phyloP scores from a whole-genome alignment of 768 basidiomycete genomes.

The Peribolospora kevripleyi region DNA sequence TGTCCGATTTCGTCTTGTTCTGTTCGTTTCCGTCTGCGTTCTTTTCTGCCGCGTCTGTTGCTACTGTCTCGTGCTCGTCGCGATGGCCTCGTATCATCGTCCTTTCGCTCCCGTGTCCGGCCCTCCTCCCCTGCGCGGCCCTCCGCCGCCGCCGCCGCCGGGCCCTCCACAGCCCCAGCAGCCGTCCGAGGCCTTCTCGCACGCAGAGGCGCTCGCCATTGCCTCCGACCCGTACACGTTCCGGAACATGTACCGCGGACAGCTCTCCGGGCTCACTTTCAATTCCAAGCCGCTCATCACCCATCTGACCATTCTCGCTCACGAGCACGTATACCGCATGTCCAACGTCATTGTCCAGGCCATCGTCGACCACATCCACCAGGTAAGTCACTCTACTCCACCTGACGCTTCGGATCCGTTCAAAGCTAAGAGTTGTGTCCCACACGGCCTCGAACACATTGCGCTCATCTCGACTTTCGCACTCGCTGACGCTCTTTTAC shows the following conservation, averaged over 20 bases:
- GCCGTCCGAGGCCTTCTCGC: neutral
- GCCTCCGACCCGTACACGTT: constrained; percentile 38
- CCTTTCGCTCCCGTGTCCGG: too few relatives aligned
- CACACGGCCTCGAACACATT: neutral
- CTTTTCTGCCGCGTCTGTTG: too few relatives aligned
- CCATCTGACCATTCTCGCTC: constrained; percentile 69
- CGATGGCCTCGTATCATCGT: neutral
- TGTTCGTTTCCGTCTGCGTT: too few relatives aligned
- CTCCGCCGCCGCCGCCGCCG: constrained; percentile 7
- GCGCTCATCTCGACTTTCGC: neutral
- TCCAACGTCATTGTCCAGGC: constrained; percentile 57
- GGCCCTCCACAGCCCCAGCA: constrained; percentile 7
- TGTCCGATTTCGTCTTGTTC: too few relatives aligned
- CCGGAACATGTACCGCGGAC: constrained; percentile 48
- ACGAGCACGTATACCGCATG: constrained; percentile 47
- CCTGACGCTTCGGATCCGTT: too few relatives aligned
- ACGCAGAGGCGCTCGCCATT: constrained; percentile 5
- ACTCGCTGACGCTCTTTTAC: neutral
- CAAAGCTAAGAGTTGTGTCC: too few relatives aligned
- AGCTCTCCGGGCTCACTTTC: constrained; percentile 60
- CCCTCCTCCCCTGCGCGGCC: constrained; percentile 18
- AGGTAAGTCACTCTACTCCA: constrained; percentile 39
- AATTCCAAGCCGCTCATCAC: constrained; percentile 92
- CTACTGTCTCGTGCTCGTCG: too few relatives aligned
- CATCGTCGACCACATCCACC: constrained; percentile 56